phyloP scores from a whole-genome alignment of 225 moss, liverwort and hornwort species.

The Antitrichia curtipendula region DNA sequence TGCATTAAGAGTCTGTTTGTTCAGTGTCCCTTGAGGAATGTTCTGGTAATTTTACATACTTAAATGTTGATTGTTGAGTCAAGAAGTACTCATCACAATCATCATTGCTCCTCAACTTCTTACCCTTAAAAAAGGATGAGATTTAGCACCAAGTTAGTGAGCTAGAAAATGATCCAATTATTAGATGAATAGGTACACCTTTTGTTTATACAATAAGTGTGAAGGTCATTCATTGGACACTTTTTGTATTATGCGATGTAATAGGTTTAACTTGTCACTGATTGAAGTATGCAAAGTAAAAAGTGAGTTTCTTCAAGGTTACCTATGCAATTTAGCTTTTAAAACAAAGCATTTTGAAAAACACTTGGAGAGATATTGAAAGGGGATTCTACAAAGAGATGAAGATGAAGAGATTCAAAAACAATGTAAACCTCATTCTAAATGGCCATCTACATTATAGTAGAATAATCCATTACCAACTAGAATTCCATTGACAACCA shows the following conservation, averaged over 20 bases:
- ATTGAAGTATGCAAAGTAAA: not conserved
- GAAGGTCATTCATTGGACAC: accelerated
- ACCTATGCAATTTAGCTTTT: not conserved
- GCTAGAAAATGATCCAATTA: not conserved
- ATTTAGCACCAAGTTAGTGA: not conserved
- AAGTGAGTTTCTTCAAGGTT: not conserved
- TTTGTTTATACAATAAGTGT: not conserved
- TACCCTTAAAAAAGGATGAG: not conserved
- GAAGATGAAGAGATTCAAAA: not conserved
- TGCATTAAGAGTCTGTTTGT: not conserved
- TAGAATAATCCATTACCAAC: no score
- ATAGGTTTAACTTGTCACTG: no score
- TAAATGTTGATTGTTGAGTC: not conserved
- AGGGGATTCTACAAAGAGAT: not conserved
- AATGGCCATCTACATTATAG: not conserved
- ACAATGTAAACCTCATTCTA: not conserved
- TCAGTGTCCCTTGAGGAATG: not conserved
- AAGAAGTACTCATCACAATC: not conserved
- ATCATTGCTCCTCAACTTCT: not conserved
- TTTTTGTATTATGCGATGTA: not conserved
- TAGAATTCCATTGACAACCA: no score
- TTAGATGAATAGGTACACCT: not conserved
- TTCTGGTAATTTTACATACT: not conserved
- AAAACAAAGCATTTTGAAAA: not conserved
- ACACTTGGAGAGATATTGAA: not conserved